phyloP scores from a whole-genome alignment of 2,329 filamentous ascomycete genomes.

The Ophiocordyceps unilateralis region DNA sequence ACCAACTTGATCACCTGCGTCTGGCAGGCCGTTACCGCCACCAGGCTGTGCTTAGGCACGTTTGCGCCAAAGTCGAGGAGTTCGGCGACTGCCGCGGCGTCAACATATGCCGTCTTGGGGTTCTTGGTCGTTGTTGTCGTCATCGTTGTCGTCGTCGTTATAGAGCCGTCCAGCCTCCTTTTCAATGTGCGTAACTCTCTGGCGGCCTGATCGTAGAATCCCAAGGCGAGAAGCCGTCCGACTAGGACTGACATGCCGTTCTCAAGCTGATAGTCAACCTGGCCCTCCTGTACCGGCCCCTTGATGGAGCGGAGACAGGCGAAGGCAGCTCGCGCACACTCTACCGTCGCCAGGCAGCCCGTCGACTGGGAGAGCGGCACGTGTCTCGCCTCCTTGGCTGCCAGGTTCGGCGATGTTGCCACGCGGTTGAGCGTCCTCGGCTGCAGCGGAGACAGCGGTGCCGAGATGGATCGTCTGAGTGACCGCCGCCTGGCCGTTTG shows the following conservation, averaged over 20 bases:
- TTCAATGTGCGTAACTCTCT: slow-evolving; percentile 54
- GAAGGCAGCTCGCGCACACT: slow-evolving; percentile 55
- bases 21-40: slow-evolving; percentile 46
- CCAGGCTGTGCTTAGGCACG: slow-evolving; percentile 25
- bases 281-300: slow-evolving; percentile 30
- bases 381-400: slow-evolving; percentile 15
- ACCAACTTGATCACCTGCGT: slow-evolving; percentile 48
- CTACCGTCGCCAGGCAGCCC: slow-evolving; percentile 39
- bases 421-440: slow-evolving; percentile 44
- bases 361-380: slow-evolving; percentile 16
- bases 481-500: slow-evolving; percentile 20
- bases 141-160: slow-evolving; percentile 6
- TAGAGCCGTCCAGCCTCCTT: slow-evolving; percentile 32
- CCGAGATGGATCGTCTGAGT: slow-evolving; percentile 36
- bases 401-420: slow-evolving; percentile 30
- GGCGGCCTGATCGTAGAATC: slow-evolving; percentile 48
- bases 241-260: slow-evolving; percentile 54
- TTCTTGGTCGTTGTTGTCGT: slow-evolving; percentile 14
- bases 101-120: slow-evolving; percentile 10
- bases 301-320: slow-evolving; percentile 42
- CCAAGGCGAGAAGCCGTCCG: slow-evolving; percentile 46
- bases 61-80: slow-evolving; percentile 43
- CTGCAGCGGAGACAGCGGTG: slow-evolving; percentile 43
- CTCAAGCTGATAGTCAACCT: slow-evolving; percentile 53
- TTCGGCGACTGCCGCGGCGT: slow-evolving; percentile 27